Conservation (phyloP, 2,329 filamentous ascomycete species). For the Chaetomiaceae sp. region DNA sequence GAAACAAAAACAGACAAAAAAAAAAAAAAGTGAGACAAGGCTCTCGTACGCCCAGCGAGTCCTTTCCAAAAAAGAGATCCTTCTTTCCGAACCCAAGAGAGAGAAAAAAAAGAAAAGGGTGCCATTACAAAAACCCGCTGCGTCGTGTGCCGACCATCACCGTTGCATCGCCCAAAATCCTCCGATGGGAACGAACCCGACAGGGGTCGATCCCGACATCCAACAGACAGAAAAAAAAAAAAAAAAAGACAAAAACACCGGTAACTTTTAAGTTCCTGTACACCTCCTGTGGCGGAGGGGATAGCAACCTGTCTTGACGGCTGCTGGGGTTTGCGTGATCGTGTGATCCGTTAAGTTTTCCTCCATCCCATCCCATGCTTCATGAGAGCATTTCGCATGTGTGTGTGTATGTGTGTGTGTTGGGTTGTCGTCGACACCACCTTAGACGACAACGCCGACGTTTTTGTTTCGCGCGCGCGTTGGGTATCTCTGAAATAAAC, state of each 20-base stretch:
- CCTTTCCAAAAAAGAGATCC: too few species aligned
- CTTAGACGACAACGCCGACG: background rate
- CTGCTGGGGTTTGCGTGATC: conserved; percentile 4
- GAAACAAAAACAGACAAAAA: too few species aligned
- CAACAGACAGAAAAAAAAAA: background rate
- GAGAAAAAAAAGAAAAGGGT: conserved; percentile 2
- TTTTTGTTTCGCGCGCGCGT: conserved; percentile 6
- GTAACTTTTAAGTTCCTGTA: conserved; percentile 19
- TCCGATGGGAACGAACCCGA: background rate
- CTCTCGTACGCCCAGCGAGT: conserved; percentile 15
- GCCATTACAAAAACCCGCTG: conserved; percentile 13
- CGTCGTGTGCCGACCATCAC: background rate
- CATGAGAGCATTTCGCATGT: conserved; percentile 3
- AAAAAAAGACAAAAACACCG: conserved; percentile 11
- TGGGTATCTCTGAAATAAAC: conserved; percentile 26
- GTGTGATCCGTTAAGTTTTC: conserved; percentile 5
- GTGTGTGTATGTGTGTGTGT: background rate
- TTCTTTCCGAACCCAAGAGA: conserved; percentile 2
- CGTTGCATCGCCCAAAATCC: background rate
- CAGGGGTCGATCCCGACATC: background rate
- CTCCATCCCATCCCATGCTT: conserved; percentile 15
- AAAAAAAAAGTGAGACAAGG: conserved; percentile 7
- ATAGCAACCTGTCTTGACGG: background rate
- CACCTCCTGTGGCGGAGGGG: background rate
- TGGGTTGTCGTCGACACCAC: background rate